Conservation (phyloP, 75 land plant genomes). For the Chamaecyparis obtusa region DNA sequence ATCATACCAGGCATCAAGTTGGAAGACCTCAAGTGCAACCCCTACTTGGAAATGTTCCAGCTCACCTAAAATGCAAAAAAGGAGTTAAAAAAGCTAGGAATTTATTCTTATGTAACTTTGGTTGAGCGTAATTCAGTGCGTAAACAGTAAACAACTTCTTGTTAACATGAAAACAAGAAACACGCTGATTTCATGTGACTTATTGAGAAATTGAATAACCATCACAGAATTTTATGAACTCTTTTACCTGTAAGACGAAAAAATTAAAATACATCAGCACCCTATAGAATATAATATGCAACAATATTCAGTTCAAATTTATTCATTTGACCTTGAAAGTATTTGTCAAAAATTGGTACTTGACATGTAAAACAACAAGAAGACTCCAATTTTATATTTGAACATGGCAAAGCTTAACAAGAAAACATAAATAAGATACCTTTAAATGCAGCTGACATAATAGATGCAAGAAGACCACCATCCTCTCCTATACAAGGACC, state of each 20-base stretch:
- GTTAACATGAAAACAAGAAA: background rate
- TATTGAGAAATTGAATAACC: background rate
- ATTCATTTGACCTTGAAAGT: background rate
- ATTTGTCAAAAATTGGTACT: background rate
- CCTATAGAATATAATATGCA: constrained; percentile 11
- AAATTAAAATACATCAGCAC: background rate
- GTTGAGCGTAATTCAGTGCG: background rate
- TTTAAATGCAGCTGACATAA: constrained; percentile 87
- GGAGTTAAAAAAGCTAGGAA: background rate
- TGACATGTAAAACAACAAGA: background rate
- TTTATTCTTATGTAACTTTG: background rate
- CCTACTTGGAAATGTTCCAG: constrained; percentile 80
- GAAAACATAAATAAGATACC: constrained; percentile 34
- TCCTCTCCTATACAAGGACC: constrained; percentile 52
- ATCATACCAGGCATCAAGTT: constrained; percentile 91
- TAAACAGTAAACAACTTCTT: background rate
- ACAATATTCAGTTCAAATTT: background rate
- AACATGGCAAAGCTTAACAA: background rate
- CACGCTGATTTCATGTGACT: background rate
- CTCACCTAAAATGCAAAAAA: constrained; percentile 51
- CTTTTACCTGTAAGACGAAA: background rate
- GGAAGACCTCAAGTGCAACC: constrained; percentile 79
- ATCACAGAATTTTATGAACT: background rate
- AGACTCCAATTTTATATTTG: background rate
- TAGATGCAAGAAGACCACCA: constrained; percentile 89